Conservation (phyloP, 2,329 filamentous ascomycete genomes). For the Endocalyx cinctus region DNA sequence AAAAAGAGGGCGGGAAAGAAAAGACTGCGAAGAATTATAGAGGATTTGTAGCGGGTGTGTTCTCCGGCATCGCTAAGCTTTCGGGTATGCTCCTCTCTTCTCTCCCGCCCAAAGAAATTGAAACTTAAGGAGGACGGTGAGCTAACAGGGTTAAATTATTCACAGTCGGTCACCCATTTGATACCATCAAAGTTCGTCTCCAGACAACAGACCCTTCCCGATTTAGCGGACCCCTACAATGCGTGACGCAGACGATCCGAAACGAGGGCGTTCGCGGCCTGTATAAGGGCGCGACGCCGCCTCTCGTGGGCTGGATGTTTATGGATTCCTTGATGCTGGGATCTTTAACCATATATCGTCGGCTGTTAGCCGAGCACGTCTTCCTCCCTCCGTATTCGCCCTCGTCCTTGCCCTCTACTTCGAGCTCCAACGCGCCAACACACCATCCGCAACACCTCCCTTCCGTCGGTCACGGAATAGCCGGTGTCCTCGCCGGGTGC, state of each 20-base stretch:
- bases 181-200: constrained; percentile 93
- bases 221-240: constrained; percentile 84
- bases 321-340: constrained; percentile 94
- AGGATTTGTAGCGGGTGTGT: constrained; percentile 96
- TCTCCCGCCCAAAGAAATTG: not conserved
- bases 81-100: constrained; percentile 53
- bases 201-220: constrained; percentile 76
- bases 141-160: not conserved
- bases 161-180: constrained; percentile 70
- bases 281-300: constrained; percentile 92
- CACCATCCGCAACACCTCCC: constrained; percentile 52
- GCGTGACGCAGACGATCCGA: constrained; percentile 75
- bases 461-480: constrained; percentile 76
- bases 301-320: constrained; percentile 95
- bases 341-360: constrained; percentile 83
- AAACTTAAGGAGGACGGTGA: constrained; percentile 2
- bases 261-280: constrained; percentile 81
- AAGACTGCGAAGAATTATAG: constrained; percentile 63
- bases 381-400: constrained; percentile 51
- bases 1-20: constrained; percentile 13
- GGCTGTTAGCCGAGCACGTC: constrained; percentile 73
- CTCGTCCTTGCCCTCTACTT: constrained; percentile 29
- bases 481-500: constrained; percentile 78
- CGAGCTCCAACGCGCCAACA: constrained; percentile 19
- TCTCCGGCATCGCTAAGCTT: constrained; percentile 88